Evolutionary conservation across 371 early-diverging fungal genomes (phyloP).

Genomic region (Circinella umbellata): DNA sequence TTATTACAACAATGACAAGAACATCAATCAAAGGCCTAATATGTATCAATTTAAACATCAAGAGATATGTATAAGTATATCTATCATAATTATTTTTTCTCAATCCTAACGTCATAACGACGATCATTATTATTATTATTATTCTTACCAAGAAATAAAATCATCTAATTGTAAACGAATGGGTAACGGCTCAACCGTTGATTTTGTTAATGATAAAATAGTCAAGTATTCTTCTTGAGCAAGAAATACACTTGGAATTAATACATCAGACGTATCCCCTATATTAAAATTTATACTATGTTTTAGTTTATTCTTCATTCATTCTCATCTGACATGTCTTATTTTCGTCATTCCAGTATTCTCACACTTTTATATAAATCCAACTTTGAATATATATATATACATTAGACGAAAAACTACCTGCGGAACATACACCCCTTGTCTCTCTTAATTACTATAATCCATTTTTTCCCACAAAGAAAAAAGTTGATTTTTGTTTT

Average conservation of each 20-base stretch:
- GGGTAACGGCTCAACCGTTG: constrained; percentile 37
- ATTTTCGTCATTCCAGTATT: too few species aligned
- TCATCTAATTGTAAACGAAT: constrained; percentile 37
- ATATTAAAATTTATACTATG: neutral
- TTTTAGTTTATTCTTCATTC: too few species aligned
- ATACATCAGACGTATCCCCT: constrained; percentile 77
- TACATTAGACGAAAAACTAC: too few species aligned
- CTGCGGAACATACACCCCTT: too few species aligned
- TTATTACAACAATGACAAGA: constrained; percentile 69
- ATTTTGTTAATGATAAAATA: constrained; percentile 43
- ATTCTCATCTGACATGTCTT: too few species aligned
- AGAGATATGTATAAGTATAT: neutral
- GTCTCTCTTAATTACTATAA: neutral
- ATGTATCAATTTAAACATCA: too few species aligned
- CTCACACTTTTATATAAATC: too few species aligned
- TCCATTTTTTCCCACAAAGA: neutral
- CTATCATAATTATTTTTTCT: neutral
- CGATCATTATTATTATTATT: too few species aligned
- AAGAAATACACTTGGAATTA: constrained; percentile 78
- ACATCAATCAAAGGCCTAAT: constrained; percentile 71
- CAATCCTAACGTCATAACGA: too few species aligned
- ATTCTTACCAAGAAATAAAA: constrained; percentile 39
- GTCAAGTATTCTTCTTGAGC: constrained; percentile 66
- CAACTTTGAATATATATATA: too few species aligned
- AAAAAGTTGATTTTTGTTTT: neutral